phyloP scores from a whole-genome alignment of 2,329 filamentous ascomycete genomes.

The Beauveria caledonica region DNA sequence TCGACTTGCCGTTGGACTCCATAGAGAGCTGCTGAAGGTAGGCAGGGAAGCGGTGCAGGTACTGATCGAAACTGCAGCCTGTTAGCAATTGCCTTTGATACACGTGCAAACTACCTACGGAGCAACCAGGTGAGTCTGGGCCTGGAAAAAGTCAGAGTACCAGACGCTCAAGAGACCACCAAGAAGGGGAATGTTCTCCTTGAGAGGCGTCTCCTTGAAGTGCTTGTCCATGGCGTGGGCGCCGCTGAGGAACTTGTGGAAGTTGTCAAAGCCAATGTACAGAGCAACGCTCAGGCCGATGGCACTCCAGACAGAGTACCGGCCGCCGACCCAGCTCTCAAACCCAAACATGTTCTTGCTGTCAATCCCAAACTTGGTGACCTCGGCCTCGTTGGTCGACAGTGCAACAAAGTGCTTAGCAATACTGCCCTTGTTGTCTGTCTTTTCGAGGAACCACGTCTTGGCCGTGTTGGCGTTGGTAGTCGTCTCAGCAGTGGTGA shows the following conservation, averaged over 20 bases:
- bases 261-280: constrained; percentile 96
- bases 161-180: constrained; percentile 92
- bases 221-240: constrained; percentile 98
- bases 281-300: constrained; percentile 91
- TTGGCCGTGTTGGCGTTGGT: constrained; percentile 98
- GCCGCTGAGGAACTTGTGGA: constrained; percentile 89
- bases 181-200: constrained; percentile 90
- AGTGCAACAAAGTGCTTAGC: constrained; percentile 98
- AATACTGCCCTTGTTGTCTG: constrained; percentile 69
- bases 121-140: constrained; percentile 93
- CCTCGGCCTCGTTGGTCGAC: constrained; percentile 90
- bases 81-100: constrained; percentile 6
- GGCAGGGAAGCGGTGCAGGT: constrained; percentile 96
- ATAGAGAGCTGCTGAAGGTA: constrained; percentile 99
- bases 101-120: constrained; percentile 53
- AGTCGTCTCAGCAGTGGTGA: constrained; percentile 93
- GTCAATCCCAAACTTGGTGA: constrained; percentile 98
- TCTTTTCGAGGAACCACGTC: constrained; percentile 87
- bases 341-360: constrained; percentile 99
- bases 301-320: constrained; percentile 98
- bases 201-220: constrained; percentile 83
- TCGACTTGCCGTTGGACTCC: constrained; percentile 98
- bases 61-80: constrained; percentile 76
- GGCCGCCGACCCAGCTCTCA: constrained; percentile 95
- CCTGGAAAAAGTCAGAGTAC: constrained; percentile 98